These are phyloP conservation scores for Houttuynia cordata DNA, from an alignment of 164 flowering plant species.

Conservation along the genomic window DNA sequence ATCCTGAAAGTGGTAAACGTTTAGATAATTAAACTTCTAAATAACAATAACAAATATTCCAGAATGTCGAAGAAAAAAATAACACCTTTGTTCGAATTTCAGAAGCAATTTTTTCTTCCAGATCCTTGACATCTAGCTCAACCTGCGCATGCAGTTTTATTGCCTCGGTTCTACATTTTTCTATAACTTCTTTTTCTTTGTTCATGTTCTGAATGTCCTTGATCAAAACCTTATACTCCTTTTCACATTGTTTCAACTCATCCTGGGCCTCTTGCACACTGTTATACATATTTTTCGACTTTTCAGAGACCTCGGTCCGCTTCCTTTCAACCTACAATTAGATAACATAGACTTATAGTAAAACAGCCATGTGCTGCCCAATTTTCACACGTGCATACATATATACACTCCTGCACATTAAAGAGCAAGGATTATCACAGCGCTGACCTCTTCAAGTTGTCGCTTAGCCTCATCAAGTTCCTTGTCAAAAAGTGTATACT, in stretches of 20 bases:
- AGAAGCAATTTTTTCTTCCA: conserved; percentile 54
- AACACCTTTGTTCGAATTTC: conserved; percentile 54
- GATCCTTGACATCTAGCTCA: conserved; percentile 81
- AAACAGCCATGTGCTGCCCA: background rate
- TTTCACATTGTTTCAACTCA: conserved; percentile 60
- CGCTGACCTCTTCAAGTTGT: conserved; percentile 62
- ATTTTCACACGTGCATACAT: background rate
- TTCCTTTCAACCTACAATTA: conserved; percentile 55
- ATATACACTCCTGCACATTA: background rate
- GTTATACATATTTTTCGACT: conserved; percentile 56
- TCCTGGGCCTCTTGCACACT: conserved; percentile 73
- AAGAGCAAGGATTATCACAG: background rate
- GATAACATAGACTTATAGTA: background rate
- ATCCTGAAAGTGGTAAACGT: conserved; percentile 32
- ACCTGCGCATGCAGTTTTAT: conserved; percentile 64
- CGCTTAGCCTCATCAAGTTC: conserved; percentile 84
- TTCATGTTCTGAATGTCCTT: conserved; percentile 56
- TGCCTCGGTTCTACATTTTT: conserved; percentile 58
- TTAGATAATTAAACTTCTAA: background rate
- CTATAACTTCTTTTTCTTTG: conserved; percentile 70
- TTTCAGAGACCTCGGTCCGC: conserved; percentile 58
- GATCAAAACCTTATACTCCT: conserved; percentile 46
- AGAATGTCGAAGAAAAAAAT: background rate
- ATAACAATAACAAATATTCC: background rate
- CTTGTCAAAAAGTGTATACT: conserved; percentile 84